These are phyloP conservation scores for Knoxdaviesia proteae DNA, from an alignment of 2,329 filamentous ascomycete genomes.

Conservation along the genomic window DNA sequence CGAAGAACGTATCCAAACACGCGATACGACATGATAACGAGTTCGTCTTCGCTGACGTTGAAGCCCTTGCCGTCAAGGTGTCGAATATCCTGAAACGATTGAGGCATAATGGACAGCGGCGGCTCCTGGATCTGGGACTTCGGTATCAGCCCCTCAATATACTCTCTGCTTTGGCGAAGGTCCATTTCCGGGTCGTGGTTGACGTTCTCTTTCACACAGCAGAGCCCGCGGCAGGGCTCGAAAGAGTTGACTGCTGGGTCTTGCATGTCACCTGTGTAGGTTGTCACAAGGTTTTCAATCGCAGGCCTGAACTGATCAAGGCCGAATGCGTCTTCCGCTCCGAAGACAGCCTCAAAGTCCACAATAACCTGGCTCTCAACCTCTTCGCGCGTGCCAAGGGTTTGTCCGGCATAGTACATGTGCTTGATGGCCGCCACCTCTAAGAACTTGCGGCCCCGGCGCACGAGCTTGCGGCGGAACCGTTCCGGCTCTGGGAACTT, in stretches of 20 bases:
- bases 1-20: conserved; percentile 15
- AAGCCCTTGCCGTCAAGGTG: neutral
- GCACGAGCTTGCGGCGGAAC: conserved; percentile 6
- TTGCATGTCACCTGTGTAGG: no score
- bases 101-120: neutral
- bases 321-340: neutral
- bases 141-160: neutral
- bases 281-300: no score
- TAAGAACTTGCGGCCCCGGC: conserved; percentile 8
- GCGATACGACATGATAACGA: conserved; percentile 12
- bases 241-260: neutral
- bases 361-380: conserved; percentile 13
- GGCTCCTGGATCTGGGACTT: neutral
- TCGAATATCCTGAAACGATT: neutral
- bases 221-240: neutral
- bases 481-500: neutral
- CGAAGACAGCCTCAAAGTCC: conserved; percentile 11
- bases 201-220: neutral
- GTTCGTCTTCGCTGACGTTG: conserved; percentile 8
- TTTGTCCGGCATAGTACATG: conserved; percentile 11
- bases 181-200: neutral
- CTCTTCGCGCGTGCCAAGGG: conserved; percentile 8
- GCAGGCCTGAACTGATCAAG: no score
- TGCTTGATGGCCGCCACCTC: conserved; percentile 6
- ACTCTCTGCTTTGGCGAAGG: neutral